These are phyloP conservation scores for Paraphoma chrysanthemicola DNA, from an alignment of 2,329 filamentous ascomycete genomes.

Conservation along the genomic window DNA sequence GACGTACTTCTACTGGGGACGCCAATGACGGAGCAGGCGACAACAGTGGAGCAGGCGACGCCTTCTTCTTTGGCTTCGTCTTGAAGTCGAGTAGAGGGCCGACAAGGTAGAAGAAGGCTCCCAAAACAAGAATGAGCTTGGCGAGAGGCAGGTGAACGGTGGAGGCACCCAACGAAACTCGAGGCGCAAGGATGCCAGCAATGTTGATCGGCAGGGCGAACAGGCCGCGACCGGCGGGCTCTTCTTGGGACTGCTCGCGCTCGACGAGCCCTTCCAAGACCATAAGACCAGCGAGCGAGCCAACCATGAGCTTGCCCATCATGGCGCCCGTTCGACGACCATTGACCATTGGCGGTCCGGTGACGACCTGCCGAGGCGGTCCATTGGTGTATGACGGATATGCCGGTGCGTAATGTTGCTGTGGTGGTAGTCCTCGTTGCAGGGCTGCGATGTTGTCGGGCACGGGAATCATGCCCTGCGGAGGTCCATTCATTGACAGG, in stretches of 20 bases:
- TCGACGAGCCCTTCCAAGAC: conserved; percentile 81
- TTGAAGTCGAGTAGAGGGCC: conserved; percentile 65
- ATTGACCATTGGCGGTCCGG: conserved; percentile 45
- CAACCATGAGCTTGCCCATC: conserved; percentile 85
- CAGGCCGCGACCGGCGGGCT: conserved; percentile 49
- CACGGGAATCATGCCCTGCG: conserved; percentile 52
- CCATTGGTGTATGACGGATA: conserved; percentile 41
- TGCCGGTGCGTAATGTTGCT: conserved; percentile 47
- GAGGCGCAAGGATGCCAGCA: conserved; percentile 37
- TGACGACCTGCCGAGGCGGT: conserved; percentile 24
- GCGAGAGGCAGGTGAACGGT: conserved; percentile 53
- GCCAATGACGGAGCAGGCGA: conserved; percentile 71
- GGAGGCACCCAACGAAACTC: conserved; percentile 37
- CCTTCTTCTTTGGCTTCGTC: conserved; percentile 60
- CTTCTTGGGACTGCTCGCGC: conserved; percentile 61
- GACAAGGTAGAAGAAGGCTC: conserved; percentile 63
- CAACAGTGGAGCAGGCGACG: conserved; percentile 49
- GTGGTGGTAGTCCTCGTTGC: conserved; percentile 45
- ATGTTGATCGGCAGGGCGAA: conserved; percentile 51
- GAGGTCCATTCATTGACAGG: conserved; percentile 37
- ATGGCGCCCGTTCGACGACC: conserved; percentile 57
- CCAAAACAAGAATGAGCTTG: conserved; percentile 59
- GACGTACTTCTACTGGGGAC: conserved; percentile 83
- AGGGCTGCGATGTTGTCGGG: conserved; percentile 51
- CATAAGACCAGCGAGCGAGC: conserved; percentile 91